phyloP scores from a whole-genome alignment of 257 asterid genomes.

The Gentiana dahurica region DNA sequence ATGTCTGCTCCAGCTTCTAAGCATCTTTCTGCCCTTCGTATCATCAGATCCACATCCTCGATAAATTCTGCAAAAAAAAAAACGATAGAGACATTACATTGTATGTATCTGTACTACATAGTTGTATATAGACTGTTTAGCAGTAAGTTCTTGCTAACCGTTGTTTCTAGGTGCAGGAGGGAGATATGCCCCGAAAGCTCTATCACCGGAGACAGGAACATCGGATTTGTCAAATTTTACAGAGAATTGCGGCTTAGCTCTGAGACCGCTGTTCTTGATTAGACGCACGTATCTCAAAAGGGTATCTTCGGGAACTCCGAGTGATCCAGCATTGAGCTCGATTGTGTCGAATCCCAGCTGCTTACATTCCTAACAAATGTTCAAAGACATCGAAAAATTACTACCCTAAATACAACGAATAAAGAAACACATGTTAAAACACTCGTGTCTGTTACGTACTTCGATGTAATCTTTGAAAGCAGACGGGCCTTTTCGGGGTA shows the following conservation, averaged over 20 bases:
- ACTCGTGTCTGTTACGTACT: slow-evolving; percentile 19
- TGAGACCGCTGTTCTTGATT: slow-evolving; percentile 72
- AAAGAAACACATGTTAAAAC: background rate
- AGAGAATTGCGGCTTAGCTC: slow-evolving; percentile 79
- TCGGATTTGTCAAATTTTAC: slow-evolving; percentile 73
- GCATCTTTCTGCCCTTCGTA: slow-evolving; percentile 93
- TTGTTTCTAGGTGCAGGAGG: slow-evolving; percentile 55
- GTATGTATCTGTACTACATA: no score
- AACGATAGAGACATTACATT: no score
- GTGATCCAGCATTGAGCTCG: slow-evolving; percentile 69
- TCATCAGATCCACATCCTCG: slow-evolving; percentile 80
- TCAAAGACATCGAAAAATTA: background rate
- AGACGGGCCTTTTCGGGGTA: slow-evolving; percentile 53
- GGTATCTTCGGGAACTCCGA: slow-evolving; percentile 78
- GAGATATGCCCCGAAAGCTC: slow-evolving; percentile 79
- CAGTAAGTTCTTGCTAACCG: slow-evolving; percentile 30
- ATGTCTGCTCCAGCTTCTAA: slow-evolving; percentile 97
- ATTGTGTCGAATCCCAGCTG: slow-evolving; percentile 79
- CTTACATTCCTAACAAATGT: slow-evolving; percentile 61
- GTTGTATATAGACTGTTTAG: no score
- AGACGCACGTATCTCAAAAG: slow-evolving; percentile 83
- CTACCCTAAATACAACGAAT: background rate
- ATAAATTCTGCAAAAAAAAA: slow-evolving; percentile 47
- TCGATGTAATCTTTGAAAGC: slow-evolving; percentile 58
- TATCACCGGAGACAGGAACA: slow-evolving; percentile 36